Conservation (phyloP, 495 filamentous ascomycete species). For the Barbatosphaeria neglecta region DNA sequence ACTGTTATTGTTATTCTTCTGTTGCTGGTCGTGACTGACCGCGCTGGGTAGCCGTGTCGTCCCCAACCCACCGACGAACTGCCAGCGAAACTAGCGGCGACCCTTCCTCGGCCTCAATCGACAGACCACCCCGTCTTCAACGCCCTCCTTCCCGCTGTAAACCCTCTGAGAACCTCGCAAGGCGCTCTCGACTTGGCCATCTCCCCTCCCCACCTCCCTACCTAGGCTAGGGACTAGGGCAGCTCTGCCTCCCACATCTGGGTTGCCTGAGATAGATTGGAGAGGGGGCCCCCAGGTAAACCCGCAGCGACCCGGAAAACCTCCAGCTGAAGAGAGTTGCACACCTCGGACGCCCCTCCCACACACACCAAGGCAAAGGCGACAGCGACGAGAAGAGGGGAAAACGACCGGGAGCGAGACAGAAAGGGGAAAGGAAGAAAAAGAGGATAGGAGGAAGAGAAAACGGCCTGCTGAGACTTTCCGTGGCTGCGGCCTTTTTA, state of each 20-base stretch:
- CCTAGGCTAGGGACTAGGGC: too few relatives aligned
- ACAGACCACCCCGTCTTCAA: not conserved
- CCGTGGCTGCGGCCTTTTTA: conserved; percentile 4
- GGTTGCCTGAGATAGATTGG: not conserved
- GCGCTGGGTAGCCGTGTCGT: too few relatives aligned
- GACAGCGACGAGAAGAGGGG: not conserved
- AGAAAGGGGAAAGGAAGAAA: not conserved
- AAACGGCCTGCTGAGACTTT: not conserved
- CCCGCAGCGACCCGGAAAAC: not conserved
- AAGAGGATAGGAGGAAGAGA: not conserved
- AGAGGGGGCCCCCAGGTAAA: not conserved
- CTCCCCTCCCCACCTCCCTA: not conserved
- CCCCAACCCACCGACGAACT: not conserved
- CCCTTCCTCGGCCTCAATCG: not conserved
- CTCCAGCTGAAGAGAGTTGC: not conserved
- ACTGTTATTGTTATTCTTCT: not conserved
- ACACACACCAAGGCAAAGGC: too few relatives aligned
- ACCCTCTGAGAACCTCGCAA: not conserved
- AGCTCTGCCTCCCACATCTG: not conserved
- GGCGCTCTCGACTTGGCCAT: not conserved
- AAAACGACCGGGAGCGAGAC: not conserved
- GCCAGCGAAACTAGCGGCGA: not conserved
- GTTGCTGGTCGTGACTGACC: not conserved
- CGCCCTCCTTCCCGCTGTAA: not conserved
- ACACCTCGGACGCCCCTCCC: not conserved